Percentiles rank a stretch among this genome's conserved stretches.
phyloP scores from a whole-genome alignment of 352 stramenopile genomes.

The Nothophytophthora sp. region DNA sequence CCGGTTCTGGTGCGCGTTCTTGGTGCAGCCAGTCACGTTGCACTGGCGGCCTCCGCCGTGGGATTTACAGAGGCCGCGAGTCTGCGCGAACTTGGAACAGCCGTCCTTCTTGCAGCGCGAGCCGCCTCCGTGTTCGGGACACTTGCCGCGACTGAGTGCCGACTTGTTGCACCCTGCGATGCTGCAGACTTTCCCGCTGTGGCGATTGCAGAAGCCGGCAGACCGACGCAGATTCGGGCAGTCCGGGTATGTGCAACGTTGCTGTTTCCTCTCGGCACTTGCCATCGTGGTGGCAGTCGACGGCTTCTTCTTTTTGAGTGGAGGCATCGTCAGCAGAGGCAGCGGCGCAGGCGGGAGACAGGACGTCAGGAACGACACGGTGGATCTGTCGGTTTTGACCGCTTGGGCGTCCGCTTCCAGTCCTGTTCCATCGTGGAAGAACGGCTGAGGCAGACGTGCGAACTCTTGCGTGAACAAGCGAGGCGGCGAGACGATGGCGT shows the following conservation, averaged over 20 bases:
- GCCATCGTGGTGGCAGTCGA: slow-evolving; percentile 7
- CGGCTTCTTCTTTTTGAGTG: slow-evolving; percentile 71
- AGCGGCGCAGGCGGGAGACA: slow-evolving; percentile 65
- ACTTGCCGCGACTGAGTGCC: slow-evolving; percentile 80
- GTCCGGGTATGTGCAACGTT: slow-evolving; percentile 73
- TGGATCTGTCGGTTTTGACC: slow-evolving; percentile 24
- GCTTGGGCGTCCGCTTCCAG: slow-evolving; percentile 31
- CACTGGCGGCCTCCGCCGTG: slow-evolving; percentile 82
- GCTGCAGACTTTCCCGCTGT: slow-evolving; percentile 81
- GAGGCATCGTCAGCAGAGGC: slow-evolving; percentile 74
- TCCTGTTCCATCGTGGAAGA: slow-evolving; percentile 55
- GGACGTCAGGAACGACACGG: slow-evolving; percentile 46
- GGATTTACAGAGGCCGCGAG: slow-evolving; percentile 81
- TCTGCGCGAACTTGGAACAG: slow-evolving; percentile 87
- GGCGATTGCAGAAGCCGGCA: slow-evolving; percentile 79
- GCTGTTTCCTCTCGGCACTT: slow-evolving; percentile 57
- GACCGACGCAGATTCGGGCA: slow-evolving; percentile 79
- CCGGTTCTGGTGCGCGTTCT: slow-evolving; percentile 85
- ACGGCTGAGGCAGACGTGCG: slow-evolving; percentile 53
- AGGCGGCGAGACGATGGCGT: slow-evolving; percentile 72
- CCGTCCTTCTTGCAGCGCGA: slow-evolving; percentile 83
- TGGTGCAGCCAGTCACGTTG: slow-evolving; percentile 72
- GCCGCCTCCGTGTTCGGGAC: slow-evolving; percentile 81
- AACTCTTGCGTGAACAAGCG: slow-evolving; percentile 82
- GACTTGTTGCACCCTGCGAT: slow-evolving; percentile 72